A percentile compares a stretch with the other conserved stretches of the same genome.
Conservation (phyloP, 352 stramenopile genomes). For the Globisporangium rhizosaccharum region DNA sequence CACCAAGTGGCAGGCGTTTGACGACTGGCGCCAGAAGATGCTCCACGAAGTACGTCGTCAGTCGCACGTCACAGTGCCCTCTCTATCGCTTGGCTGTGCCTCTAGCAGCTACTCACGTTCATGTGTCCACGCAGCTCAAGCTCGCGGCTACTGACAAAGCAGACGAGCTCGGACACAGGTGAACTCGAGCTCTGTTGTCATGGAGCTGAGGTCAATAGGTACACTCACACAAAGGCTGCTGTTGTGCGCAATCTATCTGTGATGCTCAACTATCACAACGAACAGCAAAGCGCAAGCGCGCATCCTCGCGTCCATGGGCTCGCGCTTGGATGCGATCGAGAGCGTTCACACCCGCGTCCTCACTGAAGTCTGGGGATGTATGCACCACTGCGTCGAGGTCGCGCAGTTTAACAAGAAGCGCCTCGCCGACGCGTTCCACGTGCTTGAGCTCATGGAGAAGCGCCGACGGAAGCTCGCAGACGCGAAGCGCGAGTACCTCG, state of each 20-base stretch:
- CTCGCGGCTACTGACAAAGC: constrained; percentile 49
- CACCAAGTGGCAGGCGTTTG: constrained; percentile 59
- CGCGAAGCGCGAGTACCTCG: constrained; percentile 61
- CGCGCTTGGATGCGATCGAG: constrained; percentile 59
- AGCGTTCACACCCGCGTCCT: constrained; percentile 53
- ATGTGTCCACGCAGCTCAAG: constrained; percentile 30
- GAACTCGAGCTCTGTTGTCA: background rate
- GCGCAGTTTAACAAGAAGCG: constrained; percentile 68
- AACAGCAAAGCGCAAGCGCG: constrained; percentile 57
- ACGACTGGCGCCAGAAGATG: constrained; percentile 83
- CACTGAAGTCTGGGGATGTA: constrained; percentile 71
- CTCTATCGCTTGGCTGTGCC: background rate
- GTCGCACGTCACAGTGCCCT: background rate
- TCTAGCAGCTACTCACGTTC: background rate
- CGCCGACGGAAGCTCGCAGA: constrained; percentile 44
- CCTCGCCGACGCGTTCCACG: constrained; percentile 59
- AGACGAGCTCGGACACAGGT: constrained; percentile 74
- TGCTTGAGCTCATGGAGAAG: constrained; percentile 74
- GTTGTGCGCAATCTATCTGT: background rate
- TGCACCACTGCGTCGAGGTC: constrained; percentile 82
- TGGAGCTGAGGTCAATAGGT: too few species aligned
- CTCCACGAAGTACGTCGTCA: constrained; percentile 53
- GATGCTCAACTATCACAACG: background rate
- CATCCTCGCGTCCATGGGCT: constrained; percentile 63
- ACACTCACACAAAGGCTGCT: background rate